Evolutionary conservation across 176 grass and related monocot genomes (phyloP).

Genomic region (Triticum turgidum): DNA sequence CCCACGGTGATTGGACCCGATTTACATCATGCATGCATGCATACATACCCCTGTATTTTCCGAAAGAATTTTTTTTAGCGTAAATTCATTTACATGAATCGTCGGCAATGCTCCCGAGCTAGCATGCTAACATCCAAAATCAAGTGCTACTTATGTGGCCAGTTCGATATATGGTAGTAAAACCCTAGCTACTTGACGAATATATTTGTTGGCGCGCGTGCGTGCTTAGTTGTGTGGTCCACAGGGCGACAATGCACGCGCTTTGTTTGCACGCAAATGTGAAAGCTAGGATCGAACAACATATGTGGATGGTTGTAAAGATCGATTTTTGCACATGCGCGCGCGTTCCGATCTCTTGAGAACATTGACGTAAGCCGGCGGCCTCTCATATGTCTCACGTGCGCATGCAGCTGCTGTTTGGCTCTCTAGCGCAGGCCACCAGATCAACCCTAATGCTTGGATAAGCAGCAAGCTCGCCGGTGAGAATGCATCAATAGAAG

Average conservation of each 20-base stretch:
- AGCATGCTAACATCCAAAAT: slow-evolving; percentile 25
- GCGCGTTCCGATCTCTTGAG: background rate
- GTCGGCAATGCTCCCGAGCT: slow-evolving; percentile 13
- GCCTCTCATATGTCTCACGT: slow-evolving; percentile 14
- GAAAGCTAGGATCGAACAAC: background rate
- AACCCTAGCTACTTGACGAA: slow-evolving; percentile 16
- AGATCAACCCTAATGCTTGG: slow-evolving; percentile 26
- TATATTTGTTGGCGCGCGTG: slow-evolving; percentile 23
- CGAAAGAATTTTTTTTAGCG: background rate
- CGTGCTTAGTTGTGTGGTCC: slow-evolving; percentile 36
- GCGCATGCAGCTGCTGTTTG: background rate
- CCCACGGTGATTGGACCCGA: too few relatives aligned
- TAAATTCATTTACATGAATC: background rate
- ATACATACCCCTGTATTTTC: background rate
- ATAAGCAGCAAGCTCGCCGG: slow-evolving; percentile 26
- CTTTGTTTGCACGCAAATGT: slow-evolving; percentile 53
- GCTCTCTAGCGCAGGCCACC: background rate
- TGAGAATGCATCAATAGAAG: background rate
- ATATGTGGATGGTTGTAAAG: slow-evolving; percentile 30
- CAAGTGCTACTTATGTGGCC: background rate
- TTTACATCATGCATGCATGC: too few relatives aligned
- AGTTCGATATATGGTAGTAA: background rate
- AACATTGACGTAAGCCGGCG: background rate
- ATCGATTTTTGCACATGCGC: slow-evolving; percentile 7
- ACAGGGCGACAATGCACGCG: slow-evolving; percentile 31